A percentile compares a stretch with the other conserved stretches of the same genome.
Evolutionary conservation across 2,329 filamentous ascomycete species (phyloP).

Genomic region (Alternaria arbusti): DNA sequence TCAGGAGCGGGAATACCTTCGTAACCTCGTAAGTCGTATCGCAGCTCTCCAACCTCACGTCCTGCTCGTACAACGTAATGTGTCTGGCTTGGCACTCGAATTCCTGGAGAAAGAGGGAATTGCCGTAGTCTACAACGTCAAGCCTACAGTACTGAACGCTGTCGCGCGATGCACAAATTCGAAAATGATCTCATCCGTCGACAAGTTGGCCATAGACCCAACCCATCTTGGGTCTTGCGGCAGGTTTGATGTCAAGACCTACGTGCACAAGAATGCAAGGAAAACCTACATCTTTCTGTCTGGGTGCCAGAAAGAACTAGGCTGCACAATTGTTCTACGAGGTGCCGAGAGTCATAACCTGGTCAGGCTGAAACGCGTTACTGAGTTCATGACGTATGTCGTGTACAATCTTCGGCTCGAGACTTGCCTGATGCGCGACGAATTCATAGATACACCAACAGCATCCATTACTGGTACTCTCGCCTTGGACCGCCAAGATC

Average conservation of each 20-base stretch:
- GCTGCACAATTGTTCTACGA: constrained; percentile 91
- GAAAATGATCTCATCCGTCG: constrained; percentile 90
- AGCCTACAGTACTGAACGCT: constrained; percentile 92
- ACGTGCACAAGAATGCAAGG: constrained; percentile 80
- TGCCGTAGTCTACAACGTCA: constrained; percentile 95
- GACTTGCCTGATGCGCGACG: constrained; percentile 90
- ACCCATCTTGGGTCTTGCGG: constrained; percentile 80
- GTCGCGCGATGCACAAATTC: constrained; percentile 92
- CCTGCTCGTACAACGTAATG: constrained; percentile 88
- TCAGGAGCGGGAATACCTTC: constrained; percentile 92
- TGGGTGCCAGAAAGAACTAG: constrained; percentile 85
- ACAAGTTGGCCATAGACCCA: constrained; percentile 81
- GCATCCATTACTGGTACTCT: constrained; percentile 55
- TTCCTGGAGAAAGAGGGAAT: constrained; percentile 88
- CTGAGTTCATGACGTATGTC: constrained; percentile 98
- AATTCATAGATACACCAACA: constrained; percentile 82
- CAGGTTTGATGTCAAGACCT: constrained; percentile 95
- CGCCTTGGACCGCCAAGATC: constrained; percentile 21
- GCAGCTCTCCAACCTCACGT: constrained; percentile 83
- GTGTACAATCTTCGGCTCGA: constrained; percentile 97
- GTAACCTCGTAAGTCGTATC: constrained; percentile 90
- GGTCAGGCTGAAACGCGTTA: constrained; percentile 85
- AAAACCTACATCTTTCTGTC: constrained; percentile 97
- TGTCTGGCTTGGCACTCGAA: constrained; percentile 88
- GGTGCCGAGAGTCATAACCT: constrained; percentile 77